A percentile compares a stretch with the other conserved stretches of the same genome.
Conservation (phyloP, 2,329 filamentous ascomycete species). For the Aspergillus pseudoviridinutans region DNA sequence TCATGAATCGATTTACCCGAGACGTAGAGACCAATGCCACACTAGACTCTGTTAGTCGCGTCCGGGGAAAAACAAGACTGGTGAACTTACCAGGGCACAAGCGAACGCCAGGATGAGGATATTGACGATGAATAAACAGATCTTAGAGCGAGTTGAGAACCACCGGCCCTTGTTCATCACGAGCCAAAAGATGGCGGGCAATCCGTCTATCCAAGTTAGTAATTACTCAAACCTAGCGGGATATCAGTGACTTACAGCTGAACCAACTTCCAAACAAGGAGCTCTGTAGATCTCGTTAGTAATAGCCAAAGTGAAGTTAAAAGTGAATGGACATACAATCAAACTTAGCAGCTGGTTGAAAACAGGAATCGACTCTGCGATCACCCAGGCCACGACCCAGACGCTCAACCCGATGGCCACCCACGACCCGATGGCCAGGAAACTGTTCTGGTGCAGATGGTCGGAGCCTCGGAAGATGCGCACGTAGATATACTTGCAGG, state of each 20-base stretch:
- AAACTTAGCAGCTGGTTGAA: constrained; percentile 64
- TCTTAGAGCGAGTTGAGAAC: constrained; percentile 41
- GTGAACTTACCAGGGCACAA: constrained; percentile 21
- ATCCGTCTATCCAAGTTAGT: constrained; percentile 28
- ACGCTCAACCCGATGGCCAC: constrained; percentile 50
- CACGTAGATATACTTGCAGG: constrained; percentile 62
- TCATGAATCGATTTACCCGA: constrained; percentile 35
- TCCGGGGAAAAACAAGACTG: not conserved
- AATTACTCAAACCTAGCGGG: not conserved
- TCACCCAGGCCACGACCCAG: constrained; percentile 61
- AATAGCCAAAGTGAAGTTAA: not conserved
- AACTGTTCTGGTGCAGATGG: constrained; percentile 48
- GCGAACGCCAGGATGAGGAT: constrained; percentile 35
- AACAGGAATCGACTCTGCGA: constrained; percentile 65
- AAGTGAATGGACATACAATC: constrained; percentile 35
- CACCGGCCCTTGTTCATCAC: constrained; percentile 44
- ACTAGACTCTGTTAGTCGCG: constrained; percentile 19
- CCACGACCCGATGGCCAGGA: constrained; percentile 55
- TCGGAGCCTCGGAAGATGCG: constrained; percentile 59
- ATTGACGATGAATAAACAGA: constrained; percentile 43
- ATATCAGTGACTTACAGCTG: constrained; percentile 37
- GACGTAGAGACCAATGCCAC: constrained; percentile 38
- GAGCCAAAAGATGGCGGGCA: constrained; percentile 46
- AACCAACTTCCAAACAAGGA: constrained; percentile 66
- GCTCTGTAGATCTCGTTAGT: constrained; percentile 27